Evolutionary conservation across 2,329 filamentous ascomycete species (phyloP), one percentile per base, ranked within the genome.

Genomic region (Aureobasidium leucospermi): DNA sequence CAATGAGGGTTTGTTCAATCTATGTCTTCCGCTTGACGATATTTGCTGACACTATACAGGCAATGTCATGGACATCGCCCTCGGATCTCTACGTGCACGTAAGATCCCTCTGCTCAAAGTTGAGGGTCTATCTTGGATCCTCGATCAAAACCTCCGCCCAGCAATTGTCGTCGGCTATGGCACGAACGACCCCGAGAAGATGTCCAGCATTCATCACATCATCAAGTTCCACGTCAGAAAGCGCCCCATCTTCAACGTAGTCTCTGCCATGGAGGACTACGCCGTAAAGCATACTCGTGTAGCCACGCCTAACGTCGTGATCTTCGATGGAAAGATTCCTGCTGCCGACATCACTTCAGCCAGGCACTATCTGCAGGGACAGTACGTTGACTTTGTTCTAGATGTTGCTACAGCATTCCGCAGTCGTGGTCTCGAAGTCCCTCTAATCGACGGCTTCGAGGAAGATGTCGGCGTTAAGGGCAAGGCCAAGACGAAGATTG

Each of bases 241-340:
- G 16, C 2, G 6, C 3, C 41, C 52, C 4, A 46, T 57, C 42
- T 57, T 57, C 16, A 57, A 57, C 13, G 52, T 57, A 0, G 41
- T 57, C 19, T 46, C 52, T 11, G 41, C 52, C 13, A 46, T 36
- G 41, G 52, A 46, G 2, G 52, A 57, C 10, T 57, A 57, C 8
- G 41, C 16, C 6, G 52, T 57, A 3, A 57, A 57, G 41, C 52
- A 57, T 19, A 57, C 52, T 7, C 41, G 52, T n/a, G 52, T 56
- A 2, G 52, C 52, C 1, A 56, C 41, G 6, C 16, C 19, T 11
- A 56, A 19, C 15, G 52, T 56, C 1, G 6, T 46, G 6, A 38
- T 46, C 29, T 56, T 10, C 52, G 52, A 56, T 11, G 29, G 28
- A 1, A 46, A 16, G 11, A 56, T 56, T 4, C 52, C 52, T 16